Base-by-base conservation (phyloP, 2,329 filamentous ascomycete species). In the Fusarium cyanostomum region DNA sequence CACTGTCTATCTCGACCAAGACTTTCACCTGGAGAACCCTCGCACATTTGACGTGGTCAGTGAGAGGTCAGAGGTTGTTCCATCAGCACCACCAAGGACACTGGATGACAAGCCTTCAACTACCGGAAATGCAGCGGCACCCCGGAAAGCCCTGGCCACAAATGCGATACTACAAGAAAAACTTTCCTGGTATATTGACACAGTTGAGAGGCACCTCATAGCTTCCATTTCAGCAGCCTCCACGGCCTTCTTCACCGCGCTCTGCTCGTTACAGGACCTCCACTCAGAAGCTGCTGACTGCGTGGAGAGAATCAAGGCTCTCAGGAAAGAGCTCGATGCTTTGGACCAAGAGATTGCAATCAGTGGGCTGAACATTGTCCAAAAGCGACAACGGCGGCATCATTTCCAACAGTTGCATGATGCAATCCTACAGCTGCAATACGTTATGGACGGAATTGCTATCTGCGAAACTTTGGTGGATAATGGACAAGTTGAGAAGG, bases 171-270 rank as follows among this genome's bases (percentile, higher is more conserved):
- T 98, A 26, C 95, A 98, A 74, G 95, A 99, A 77, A 99, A 98
- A 77, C 82, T 99, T 11, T 98, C 94, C 0, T 99, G 95, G 95
- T 99, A 99, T 76, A 96, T 99, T 92, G 95, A 99, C 74, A 99
- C 94, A 0, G 92, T 99, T n/a, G 95, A 99, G 74, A 92, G 98
- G 51, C 95, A 99, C 74, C 81, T 99, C 9, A 97, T 99, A 68
- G 92, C 92, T 24, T 96, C 93, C 0, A 98, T 98, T 62, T 97
- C 94, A 2, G 93, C 91, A 0, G 95, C 95, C 1, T 98, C 94
- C 0, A 92, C 92, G 1, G 96, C 94, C 0, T 99, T 99, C 76
- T 98, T 99, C 72, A 93, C 92, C 0, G 94, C 95, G 0, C 81
- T 99, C 1, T 94, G 94, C 1, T 96, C 94, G 1, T 80, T 99